Percentiles rank a stretch among this genome's conserved stretches.
These are phyloP conservation scores for Saccharomyces pastorianus DNA, from an alignment of 1,139 yeast genomes.

Conservation along the genomic window DNA sequence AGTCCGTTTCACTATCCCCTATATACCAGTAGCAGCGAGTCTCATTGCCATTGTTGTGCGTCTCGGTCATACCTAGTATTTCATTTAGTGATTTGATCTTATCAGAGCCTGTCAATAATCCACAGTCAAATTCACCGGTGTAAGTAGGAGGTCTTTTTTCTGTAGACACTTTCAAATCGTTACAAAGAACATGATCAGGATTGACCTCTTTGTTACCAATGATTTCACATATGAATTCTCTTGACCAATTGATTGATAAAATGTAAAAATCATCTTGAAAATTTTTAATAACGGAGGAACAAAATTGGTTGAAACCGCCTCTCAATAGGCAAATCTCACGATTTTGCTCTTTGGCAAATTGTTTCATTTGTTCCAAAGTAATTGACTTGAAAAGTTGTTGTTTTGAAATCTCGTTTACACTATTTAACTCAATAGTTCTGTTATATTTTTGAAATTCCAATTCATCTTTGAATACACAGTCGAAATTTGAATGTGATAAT, in stretches of 20 bases:
- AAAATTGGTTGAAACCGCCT: slow-evolving; percentile 12
- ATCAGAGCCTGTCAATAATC: slow-evolving; percentile 25
- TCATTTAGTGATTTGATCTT: slow-evolving; percentile 15
- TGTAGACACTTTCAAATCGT: slow-evolving; percentile 12
- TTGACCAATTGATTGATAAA: slow-evolving; percentile 29
- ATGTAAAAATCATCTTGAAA: slow-evolving; percentile 13
- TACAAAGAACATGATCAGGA: slow-evolving; percentile 18
- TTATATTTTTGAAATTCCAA: slow-evolving; percentile 13
- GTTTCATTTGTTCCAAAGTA: slow-evolving; percentile 10
- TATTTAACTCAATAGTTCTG: slow-evolving; percentile 20
- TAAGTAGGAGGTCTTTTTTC: slow-evolving; percentile 8
- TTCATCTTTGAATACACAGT: slow-evolving; percentile 13
- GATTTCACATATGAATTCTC: slow-evolving; percentile 20
- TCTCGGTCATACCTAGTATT: slow-evolving; percentile 1
- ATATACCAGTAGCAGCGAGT: slow-evolving; percentile 20
- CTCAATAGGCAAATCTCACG: slow-evolving; percentile 7
- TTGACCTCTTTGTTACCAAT: slow-evolving; percentile 8
- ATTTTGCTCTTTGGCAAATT: slow-evolving; percentile 6
- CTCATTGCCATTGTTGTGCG: not conserved
- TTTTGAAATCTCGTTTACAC: slow-evolving; percentile 20
- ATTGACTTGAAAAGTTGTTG: slow-evolving; percentile 19
- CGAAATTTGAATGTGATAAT: slow-evolving; percentile 5
- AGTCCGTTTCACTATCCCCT: slow-evolving; percentile 31
- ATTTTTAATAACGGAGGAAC: not conserved
- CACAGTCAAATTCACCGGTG: slow-evolving; percentile 24